These are phyloP conservation scores for Nitzschia sp. DNA, from an alignment of 108 stramenopile genomes.

Conservation along the genomic window DNA sequence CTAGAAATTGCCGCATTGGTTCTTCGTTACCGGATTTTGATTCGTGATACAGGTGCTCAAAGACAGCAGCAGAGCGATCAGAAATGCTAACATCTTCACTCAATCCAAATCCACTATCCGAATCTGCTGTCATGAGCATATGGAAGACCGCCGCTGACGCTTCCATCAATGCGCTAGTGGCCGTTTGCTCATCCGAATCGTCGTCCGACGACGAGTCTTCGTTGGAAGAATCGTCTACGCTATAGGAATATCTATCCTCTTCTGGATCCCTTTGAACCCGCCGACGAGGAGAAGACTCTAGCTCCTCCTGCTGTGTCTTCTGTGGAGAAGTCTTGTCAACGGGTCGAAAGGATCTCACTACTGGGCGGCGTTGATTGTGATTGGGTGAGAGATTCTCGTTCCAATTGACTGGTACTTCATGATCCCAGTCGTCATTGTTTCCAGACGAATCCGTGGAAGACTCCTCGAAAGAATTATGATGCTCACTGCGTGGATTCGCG, in stretches of 20 bases:
- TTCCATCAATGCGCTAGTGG: conserved; percentile 15
- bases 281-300: background rate
- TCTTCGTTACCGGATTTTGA: conserved; percentile 21
- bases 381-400: conserved; percentile 2
- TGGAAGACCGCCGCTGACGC: conserved; percentile 41
- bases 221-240: background rate
- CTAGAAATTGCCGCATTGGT: conserved; percentile 26
- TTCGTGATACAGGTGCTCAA: conserved; percentile 16
- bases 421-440: background rate
- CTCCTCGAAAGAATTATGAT: background rate
- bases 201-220: background rate
- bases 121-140: background rate
- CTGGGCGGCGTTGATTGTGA: background rate
- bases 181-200: background rate
- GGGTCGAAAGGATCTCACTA: too few relatives aligned
- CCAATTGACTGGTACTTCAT: background rate
- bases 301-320: background rate
- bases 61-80: conserved; percentile 24
- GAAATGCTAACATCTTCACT: conserved; percentile 17
- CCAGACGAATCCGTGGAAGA: background rate
- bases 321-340: background rate
- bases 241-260: background rate
- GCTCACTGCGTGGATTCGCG: background rate
- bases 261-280: background rate
- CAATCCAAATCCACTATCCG: background rate